phyloP scores from a whole-genome alignment of 805 yeast species.

The Tetrapisispora nanseiensis region DNA sequence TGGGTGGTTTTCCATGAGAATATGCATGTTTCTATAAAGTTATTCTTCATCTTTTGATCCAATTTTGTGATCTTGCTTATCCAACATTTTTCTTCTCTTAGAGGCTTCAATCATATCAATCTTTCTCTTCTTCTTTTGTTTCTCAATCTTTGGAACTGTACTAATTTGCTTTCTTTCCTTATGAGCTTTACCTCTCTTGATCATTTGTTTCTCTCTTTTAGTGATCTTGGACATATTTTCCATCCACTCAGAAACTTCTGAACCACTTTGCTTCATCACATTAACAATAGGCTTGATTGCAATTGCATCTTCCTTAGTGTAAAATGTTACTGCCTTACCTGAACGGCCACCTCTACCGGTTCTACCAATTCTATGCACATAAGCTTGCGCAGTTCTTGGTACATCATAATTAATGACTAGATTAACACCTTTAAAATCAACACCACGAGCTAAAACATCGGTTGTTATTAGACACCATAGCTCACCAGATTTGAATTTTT shows the following conservation, averaged over 20 bases:
- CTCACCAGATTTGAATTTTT: slow-evolving; percentile 79
- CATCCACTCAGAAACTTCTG: slow-evolving; percentile 73
- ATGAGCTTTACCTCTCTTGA: slow-evolving; percentile 44
- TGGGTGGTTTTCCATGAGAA: too few relatives aligned
- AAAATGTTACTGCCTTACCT: slow-evolving; percentile 86
- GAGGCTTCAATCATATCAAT: slow-evolving; percentile 69
- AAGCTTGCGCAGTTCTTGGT: slow-evolving; percentile 86
- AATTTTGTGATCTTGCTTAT: neutral
- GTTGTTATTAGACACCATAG: slow-evolving; percentile 95
- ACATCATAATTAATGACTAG: slow-evolving; percentile 93
- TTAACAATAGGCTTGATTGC: slow-evolving; percentile 77
- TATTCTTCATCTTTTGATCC: neutral
- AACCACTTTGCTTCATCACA: slow-evolving; percentile 91
- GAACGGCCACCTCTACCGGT: slow-evolving; percentile 90
- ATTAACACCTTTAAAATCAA: slow-evolving; percentile 92
- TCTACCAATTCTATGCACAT: slow-evolving; percentile 96
- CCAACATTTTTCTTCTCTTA: slow-evolving; percentile 42
- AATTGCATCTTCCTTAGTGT: slow-evolving; percentile 77
- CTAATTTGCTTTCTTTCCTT: slow-evolving; percentile 62
- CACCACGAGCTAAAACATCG: slow-evolving; percentile 92
- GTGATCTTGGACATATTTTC: slow-evolving; percentile 54
- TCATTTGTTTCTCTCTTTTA: slow-evolving; percentile 48
- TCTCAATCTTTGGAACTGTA: slow-evolving; percentile 67
- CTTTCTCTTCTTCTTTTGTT: slow-evolving; percentile 51
- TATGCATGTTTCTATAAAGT: neutral